phyloP scores from a whole-genome alignment of 208 protist species.

The Crithidia thermophila region DNA sequence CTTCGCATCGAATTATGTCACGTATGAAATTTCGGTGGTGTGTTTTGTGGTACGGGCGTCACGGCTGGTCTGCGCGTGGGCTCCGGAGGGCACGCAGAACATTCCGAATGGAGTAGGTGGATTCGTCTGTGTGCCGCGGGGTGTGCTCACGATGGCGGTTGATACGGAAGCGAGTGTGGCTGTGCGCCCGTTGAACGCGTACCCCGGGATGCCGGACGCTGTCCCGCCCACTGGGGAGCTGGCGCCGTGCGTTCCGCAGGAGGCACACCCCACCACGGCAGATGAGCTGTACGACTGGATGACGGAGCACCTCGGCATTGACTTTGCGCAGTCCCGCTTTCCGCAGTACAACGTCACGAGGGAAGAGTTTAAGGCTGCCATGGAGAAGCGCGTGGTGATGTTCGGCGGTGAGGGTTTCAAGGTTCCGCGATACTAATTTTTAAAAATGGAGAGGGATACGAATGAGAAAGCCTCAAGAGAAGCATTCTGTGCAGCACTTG shows the following conservation, averaged over 20 bases:
- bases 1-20: slow-evolving; percentile 10
- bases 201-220: not conserved
- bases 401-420: slow-evolving; percentile 7
- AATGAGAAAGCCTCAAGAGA: no score
- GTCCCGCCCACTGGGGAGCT: not conserved
- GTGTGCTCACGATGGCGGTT: slow-evolving; percentile 6
- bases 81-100: slow-evolving; percentile 1
- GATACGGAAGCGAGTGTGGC: not conserved
- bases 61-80: slow-evolving; percentile 8
- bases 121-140: slow-evolving; percentile 12
- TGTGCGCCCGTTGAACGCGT: slow-evolving; percentile 11
- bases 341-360: slow-evolving; percentile 24
- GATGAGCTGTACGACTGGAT: slow-evolving; percentile 20
- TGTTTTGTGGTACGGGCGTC: slow-evolving; percentile 7
- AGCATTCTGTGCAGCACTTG: no score
- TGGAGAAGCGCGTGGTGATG: not conserved
- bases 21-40: not conserved
- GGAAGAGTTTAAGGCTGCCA: slow-evolving; percentile 11
- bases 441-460: no score
- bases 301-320: slow-evolving; percentile 1
- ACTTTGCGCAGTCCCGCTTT: slow-evolving; percentile 10
- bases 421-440: not conserved
- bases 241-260: not conserved
- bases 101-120: slow-evolving; percentile 12
- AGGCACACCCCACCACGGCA: slow-evolving; percentile 6